Conservation (phyloP, 2,329 filamentous ascomycete species). For the Exophiala xenobiotica region DNA sequence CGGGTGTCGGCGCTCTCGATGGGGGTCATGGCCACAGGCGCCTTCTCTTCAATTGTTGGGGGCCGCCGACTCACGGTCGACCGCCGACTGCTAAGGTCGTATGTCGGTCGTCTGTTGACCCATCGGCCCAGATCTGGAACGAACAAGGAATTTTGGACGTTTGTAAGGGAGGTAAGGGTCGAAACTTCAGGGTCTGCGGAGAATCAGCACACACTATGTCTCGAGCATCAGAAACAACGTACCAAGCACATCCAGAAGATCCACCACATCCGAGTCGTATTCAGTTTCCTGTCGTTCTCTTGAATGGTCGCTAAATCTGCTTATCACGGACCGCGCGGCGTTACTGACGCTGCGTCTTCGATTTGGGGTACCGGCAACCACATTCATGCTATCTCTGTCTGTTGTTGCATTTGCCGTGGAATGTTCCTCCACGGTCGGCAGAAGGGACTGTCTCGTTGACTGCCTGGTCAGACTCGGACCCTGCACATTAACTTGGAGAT, state of each 20-base stretch:
- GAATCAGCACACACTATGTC: conserved; percentile 31
- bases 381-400: conserved; percentile 22
- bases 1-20: conserved; percentile 36
- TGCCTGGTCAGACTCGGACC: conserved; percentile 18
- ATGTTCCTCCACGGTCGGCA: conserved; percentile 25
- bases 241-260: conserved; percentile 69
- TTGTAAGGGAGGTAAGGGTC: conserved; percentile 78
- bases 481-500: conserved; percentile 4
- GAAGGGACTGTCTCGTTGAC: conserved; percentile 22
- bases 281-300: conserved; percentile 38
- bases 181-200: conserved; percentile 74
- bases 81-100: conserved; percentile 53
- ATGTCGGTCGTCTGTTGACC: conserved; percentile 76
- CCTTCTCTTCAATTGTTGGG: conserved; percentile 11
- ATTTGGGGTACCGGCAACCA: conserved; percentile 14
- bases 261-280: conserved; percentile 63
- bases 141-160: conserved; percentile 87
- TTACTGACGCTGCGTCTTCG: conserved; percentile 26
- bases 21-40: conserved; percentile 47
- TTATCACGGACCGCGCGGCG: conserved; percentile 28
- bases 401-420: conserved; percentile 5
- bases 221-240: conserved; percentile 34
- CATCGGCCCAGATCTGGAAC: conserved; percentile 74
- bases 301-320: conserved; percentile 24
- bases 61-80: conserved; percentile 14